Evolutionary conservation across 805 yeast species (phyloP).

Genomic region (Cyberlindnera maritima): DNA sequence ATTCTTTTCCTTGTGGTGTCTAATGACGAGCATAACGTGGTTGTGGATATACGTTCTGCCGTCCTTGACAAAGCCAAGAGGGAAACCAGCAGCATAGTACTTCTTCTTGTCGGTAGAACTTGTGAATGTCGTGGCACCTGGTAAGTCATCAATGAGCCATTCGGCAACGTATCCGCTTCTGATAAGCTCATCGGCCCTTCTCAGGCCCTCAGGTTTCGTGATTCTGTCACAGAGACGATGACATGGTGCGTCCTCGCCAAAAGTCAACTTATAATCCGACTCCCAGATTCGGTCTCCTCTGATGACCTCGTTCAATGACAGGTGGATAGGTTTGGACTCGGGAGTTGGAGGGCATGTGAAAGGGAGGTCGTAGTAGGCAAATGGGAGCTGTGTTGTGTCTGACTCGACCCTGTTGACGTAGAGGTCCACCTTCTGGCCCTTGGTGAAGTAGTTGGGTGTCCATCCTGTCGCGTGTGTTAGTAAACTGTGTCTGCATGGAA

Average conservation of each 20-base stretch:
- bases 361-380: slow-evolving; percentile 71
- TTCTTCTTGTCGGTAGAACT: slow-evolving; percentile 55
- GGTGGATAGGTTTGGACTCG: slow-evolving; percentile 54
- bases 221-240: slow-evolving; percentile 62
- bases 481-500: too few species aligned
- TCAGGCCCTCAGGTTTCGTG: slow-evolving; percentile 49
- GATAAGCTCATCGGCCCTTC: slow-evolving; percentile 58
- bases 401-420: slow-evolving; percentile 78
- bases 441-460: slow-evolving; percentile 36
- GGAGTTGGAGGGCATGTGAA: slow-evolving; percentile 72
- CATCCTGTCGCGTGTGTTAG: slow-evolving; percentile 28
- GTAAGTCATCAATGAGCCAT: slow-evolving; percentile 81
- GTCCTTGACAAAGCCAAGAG: slow-evolving; percentile 66
- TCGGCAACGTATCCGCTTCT: slow-evolving; percentile 72
- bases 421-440: slow-evolving; percentile 64
- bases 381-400: slow-evolving; percentile 73
- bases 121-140: slow-evolving; percentile 83
- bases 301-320: slow-evolving; percentile 73
- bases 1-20: slow-evolving; percentile 56
- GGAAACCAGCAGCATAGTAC: slow-evolving; percentile 84
- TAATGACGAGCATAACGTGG: slow-evolving; percentile 76
- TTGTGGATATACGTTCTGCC: slow-evolving; percentile 67
- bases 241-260: slow-evolving; percentile 68
- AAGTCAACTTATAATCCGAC: slow-evolving; percentile 62
- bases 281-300: slow-evolving; percentile 80